These are phyloP conservation scores for Oenanthe sinensis DNA, from an alignment of 129 eudicot species.

Conservation along the genomic window DNA sequence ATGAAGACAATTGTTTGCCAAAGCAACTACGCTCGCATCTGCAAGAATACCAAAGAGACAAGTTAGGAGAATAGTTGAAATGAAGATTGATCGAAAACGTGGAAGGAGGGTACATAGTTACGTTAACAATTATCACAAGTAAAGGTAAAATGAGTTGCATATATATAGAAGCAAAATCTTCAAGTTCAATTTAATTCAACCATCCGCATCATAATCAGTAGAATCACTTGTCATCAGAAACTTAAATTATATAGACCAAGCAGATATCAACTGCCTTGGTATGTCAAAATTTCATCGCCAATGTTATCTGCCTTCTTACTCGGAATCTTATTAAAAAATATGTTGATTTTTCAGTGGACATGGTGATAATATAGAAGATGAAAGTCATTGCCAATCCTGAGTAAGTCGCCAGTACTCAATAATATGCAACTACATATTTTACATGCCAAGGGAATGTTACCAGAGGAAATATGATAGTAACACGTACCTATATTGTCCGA, in stretches of 20 bases:
- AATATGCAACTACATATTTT: neutral
- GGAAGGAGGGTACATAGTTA: neutral
- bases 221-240: neutral
- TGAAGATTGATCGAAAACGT: neutral
- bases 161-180: neutral
- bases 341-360: neutral
- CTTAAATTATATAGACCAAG: neutral
- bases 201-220: neutral
- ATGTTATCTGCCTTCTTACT: neutral
- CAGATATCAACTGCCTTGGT: neutral
- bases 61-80: neutral
- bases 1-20: conserved; percentile 79
- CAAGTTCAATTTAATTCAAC: neutral
- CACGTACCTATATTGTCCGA: neutral
- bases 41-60: conserved; percentile 17
- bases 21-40: conserved; percentile 86
- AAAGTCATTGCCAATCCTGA: neutral
- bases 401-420: neutral
- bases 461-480: neutral
- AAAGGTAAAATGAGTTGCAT: neutral
- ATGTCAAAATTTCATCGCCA: neutral
- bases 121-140: neutral
- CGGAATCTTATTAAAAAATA: neutral
- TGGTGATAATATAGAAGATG: neutral
- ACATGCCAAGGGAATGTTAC: neutral